Percentiles rank a stretch among this genome's conserved stretches.
phyloP scores from a whole-genome alignment of 495 filamentous ascomycete species.

The Penicillium fimorum region DNA sequence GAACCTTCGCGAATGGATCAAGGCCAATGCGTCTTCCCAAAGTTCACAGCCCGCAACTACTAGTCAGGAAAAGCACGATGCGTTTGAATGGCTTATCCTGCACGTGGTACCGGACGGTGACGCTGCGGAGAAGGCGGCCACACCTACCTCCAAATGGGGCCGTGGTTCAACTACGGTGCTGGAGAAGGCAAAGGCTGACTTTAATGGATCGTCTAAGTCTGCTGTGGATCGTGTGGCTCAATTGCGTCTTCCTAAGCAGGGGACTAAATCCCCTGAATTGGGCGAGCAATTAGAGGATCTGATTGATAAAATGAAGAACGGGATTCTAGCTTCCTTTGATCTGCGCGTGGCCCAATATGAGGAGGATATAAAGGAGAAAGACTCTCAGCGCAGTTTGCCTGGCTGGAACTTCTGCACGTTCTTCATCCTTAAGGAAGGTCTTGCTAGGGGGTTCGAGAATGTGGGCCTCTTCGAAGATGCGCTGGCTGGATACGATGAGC shows the following conservation, averaged over 20 bases:
- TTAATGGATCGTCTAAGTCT: constrained; percentile 80
- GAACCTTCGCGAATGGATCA: constrained; percentile 87
- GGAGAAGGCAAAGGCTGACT: constrained; percentile 88
- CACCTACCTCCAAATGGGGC: constrained; percentile 76
- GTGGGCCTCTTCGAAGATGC: constrained; percentile 96
- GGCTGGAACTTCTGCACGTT: constrained; percentile 99
- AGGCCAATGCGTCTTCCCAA: constrained; percentile 60
- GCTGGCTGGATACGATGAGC: constrained; percentile 86
- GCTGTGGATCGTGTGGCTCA: constrained; percentile 79
- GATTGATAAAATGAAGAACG: constrained; percentile 78
- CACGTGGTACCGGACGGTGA: constrained; percentile 71
- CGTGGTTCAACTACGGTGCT: constrained; percentile 75
- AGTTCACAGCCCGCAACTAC: constrained; percentile 33
- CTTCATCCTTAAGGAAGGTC: constrained; percentile 93
- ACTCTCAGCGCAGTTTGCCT: constrained; percentile 80
- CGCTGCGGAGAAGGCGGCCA: constrained; percentile 63
- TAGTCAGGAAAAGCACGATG: constrained; percentile 82
- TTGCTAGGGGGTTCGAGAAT: constrained; percentile 91
- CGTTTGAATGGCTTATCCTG: constrained; percentile 93
- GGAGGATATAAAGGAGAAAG: constrained; percentile 92
- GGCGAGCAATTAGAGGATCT: constrained; percentile 78
- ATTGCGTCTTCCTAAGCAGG: constrained; percentile 63
- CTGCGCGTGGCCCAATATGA: constrained; percentile 90
- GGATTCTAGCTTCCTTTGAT: constrained; percentile 89
- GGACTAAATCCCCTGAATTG: constrained; percentile 62